Evolutionary conservation across 345 rosid species (phyloP).

Genomic region (Eucalyptus regnans): DNA sequence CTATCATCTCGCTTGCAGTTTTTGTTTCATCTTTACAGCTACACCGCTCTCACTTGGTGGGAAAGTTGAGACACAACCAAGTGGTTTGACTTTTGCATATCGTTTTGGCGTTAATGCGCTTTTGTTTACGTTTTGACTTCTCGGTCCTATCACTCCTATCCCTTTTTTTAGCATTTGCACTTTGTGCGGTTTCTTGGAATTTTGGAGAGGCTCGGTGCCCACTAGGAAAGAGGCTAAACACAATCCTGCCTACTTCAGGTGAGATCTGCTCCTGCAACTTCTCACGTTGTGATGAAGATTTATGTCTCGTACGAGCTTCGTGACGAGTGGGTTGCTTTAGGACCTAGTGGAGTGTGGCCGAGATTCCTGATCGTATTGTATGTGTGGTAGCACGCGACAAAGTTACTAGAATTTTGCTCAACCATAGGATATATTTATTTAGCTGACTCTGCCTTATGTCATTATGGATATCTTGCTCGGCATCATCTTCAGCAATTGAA

Average conservation of each 20-base stretch:
- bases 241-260: neutral
- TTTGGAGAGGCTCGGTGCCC: neutral
- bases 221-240: neutral
- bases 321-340: neutral
- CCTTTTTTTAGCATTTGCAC: neutral
- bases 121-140: neutral
- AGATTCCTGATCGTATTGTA: neutral
- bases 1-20: neutral
- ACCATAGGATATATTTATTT: neutral
- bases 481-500: neutral
- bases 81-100: neutral
- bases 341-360: neutral
- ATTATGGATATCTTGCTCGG: neutral
- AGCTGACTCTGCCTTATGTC: neutral
- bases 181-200: neutral
- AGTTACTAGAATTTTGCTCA: fast-evolving
- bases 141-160: neutral
- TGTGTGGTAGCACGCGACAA: neutral
- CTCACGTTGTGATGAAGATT: neutral
- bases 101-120: neutral
- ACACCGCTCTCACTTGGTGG: neutral
- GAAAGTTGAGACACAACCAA: neutral
- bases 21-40: neutral
- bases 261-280: neutral
- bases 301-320: neutral